Evolutionary conservation across 345 rosid genomes (phyloP).

Genomic region (Trapa bicornis): DNA sequence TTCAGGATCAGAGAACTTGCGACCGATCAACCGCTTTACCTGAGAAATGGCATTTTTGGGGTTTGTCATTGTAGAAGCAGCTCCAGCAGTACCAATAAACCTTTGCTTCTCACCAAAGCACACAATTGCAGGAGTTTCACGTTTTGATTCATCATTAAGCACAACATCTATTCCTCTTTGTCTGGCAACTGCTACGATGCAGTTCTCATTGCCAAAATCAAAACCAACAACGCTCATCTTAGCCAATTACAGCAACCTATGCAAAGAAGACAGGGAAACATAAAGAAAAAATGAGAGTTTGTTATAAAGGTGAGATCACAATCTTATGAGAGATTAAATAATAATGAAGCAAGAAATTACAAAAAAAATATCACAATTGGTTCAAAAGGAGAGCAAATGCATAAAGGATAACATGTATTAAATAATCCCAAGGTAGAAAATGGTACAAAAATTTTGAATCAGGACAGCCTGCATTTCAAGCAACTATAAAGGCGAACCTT

Average conservation of each 20-base stretch:
- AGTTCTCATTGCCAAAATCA: conserved; percentile 92
- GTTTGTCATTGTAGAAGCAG: conserved; percentile 63
- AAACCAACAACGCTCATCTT: conserved; percentile 99
- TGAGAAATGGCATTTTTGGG: conserved; percentile 64
- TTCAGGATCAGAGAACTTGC: conserved; percentile 74
- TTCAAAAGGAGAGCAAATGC: no score
- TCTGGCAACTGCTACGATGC: conserved; percentile 95
- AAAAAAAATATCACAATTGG: no score
- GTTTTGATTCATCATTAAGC: conserved; percentile 94
- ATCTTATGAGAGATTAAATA: no score
- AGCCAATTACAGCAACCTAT: not conserved
- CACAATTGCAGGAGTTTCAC: conserved; percentile 79
- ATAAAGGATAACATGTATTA: no score
- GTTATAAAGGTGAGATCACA: not conserved
- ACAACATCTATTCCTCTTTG: conserved; percentile 99
- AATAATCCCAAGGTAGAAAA: no score
- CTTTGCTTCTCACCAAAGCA: conserved; percentile 82
- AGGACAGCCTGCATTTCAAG: no score
- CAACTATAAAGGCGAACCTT: no score
- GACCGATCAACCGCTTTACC: conserved; percentile 50
- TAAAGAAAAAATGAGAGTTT: not conserved
- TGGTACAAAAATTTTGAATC: no score
- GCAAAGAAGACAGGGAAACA: not conserved
- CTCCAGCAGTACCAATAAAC: conserved; percentile 69
- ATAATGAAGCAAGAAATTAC: no score